Base-by-base conservation (phyloP, 2,329 filamentous ascomycete genomes). In the Aspergillus novoparasiticus region DNA sequence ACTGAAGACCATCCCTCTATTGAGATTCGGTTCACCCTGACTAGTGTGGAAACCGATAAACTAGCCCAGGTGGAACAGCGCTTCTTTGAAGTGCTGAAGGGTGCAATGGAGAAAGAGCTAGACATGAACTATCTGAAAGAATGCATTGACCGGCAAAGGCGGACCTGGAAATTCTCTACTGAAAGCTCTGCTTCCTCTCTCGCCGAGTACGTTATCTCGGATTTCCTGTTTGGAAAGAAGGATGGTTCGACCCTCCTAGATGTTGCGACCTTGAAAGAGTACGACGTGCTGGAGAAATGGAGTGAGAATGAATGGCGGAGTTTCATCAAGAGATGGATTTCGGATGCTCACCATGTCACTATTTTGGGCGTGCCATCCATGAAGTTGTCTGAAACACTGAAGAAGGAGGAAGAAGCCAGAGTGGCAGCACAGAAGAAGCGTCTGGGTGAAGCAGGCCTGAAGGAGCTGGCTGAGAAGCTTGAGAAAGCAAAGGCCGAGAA, bases 41-140 rank as follows among this genome's bases (percentile, higher is more conserved):
- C 90, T 5, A 91, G 93, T 63, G 94, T 99, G 5, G 91, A 90
- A 30, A 96, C 94, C 0, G 90, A 91, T 63, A 94, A 94, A 76
- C 86, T 99, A 2, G 89, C 85, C 43, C 87, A 90, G 60, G 94
- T 96, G 0, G 93, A 98, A 78, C 87, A 93, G 75, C 87, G 94
- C 41, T 87, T 99, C 54, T 91, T 96, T 65, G 88, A 93, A 62
- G 84, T 99, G 11, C 84, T 99, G 32, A 88, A 89, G 65, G 91
- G 96, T 58, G 91, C 94, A 14, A 89, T 91, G 34, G 65, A 71
- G 0, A 92, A 93, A 66, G 89, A 92, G 2, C 81, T 99, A 3
- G 93, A 99, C 69, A 93, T 98, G 90, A 84, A 85, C 1, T 99
- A 99, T 75, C 86, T 99, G 81, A 86, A 87, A 54, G 94, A 97